phyloP scores from a whole-genome alignment of 176 grass and related monocot species.

The Triticum dicoccoides region DNA sequence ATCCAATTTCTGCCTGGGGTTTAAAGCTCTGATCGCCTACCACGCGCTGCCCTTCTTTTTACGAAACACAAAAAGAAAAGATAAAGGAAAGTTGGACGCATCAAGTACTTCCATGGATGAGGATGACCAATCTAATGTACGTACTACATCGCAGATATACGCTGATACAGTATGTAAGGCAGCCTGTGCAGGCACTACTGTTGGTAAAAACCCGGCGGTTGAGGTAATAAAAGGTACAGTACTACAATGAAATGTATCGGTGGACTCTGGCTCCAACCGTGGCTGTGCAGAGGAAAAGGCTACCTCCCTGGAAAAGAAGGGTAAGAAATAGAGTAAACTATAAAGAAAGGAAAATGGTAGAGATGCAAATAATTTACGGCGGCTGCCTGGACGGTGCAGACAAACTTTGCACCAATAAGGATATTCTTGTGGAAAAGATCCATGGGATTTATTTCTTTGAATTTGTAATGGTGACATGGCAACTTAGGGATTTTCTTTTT shows the following conservation, averaged over 20 bases:
- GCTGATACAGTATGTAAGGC: neutral
- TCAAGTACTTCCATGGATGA: constrained; percentile 10
- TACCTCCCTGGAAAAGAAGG: neutral
- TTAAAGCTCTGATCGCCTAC: constrained; percentile 41
- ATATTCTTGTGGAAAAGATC: no score
- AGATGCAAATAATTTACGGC: no score
- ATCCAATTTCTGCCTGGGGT: constrained; percentile 6
- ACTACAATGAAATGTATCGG: neutral
- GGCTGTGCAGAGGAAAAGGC: neutral
- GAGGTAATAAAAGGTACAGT: neutral
- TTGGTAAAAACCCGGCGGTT: neutral
- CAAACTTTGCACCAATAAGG: no score
- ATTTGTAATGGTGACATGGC: no score
- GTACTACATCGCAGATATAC: neutral
- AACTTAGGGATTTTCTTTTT: no score
- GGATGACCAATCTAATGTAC: neutral
- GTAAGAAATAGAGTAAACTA: neutral
- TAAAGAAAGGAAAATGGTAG: no score
- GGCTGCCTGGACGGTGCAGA: no score
- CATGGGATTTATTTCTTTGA: no score
- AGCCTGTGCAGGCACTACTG: neutral
- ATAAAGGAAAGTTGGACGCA: neutral
- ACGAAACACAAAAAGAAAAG: neutral
- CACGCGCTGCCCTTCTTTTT: constrained; percentile 46
- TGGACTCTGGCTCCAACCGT: neutral